Percentiles rank a stretch among this genome's conserved stretches.
Evolutionary conservation across 2,329 filamentous ascomycete species (phyloP).

Genomic region (Diaporthe aspalathi): DNA sequence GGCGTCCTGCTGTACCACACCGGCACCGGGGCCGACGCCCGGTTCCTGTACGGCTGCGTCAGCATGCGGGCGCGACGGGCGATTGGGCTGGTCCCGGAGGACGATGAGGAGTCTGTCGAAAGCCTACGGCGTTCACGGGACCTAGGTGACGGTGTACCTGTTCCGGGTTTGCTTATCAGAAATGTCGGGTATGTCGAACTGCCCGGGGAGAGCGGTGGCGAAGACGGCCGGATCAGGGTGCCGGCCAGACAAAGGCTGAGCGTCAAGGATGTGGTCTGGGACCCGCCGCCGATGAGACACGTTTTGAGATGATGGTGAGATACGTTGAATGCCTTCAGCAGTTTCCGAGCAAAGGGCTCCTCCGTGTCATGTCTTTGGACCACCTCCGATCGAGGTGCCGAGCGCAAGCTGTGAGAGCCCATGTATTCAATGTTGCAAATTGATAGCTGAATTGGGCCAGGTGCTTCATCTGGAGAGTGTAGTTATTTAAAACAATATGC

Average conservation of each 20-base stretch:
- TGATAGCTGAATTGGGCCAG: too few species aligned
- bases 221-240: constrained; percentile 15
- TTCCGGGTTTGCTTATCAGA: constrained; percentile 45
- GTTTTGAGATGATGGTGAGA: constrained; percentile 31
- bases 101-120: neutral
- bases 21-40: constrained; percentile 69
- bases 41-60: constrained; percentile 62
- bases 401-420: neutral
- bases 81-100: constrained; percentile 45
- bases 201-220: constrained; percentile 34
- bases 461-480: too few species aligned
- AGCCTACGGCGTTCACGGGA: neutral
- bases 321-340: neutral
- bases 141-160: neutral
- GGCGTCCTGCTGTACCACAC: constrained; percentile 76
- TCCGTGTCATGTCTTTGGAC: too few species aligned
- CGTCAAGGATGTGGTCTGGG: constrained; percentile 53
- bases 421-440: too few species aligned
- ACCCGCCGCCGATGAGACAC: constrained; percentile 49
- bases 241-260: constrained; percentile 46
- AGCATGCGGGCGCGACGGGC: constrained; percentile 51
- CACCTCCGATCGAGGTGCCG: too few species aligned
- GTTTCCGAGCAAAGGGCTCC: neutral
- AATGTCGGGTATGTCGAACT: constrained; percentile 44
- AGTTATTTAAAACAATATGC: too few species aligned